Conservation (phyloP, 805 yeast species). For the Yarrowia keelungensis region DNA sequence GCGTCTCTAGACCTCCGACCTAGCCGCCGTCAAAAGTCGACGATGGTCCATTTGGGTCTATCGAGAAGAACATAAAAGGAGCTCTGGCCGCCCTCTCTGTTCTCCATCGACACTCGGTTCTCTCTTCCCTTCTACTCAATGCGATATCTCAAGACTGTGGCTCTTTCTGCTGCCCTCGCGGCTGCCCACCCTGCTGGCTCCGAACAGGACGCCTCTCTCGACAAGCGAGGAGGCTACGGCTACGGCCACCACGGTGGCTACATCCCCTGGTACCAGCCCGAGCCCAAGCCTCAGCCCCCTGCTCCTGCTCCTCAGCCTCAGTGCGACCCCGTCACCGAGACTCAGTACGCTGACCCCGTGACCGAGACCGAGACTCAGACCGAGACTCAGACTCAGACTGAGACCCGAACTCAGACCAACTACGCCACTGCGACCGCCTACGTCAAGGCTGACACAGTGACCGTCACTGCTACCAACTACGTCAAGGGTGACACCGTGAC, state of each 20-base stretch:
- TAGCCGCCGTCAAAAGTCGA: too few relatives aligned
- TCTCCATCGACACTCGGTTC: background rate
- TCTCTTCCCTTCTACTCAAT: background rate
- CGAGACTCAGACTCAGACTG: too few relatives aligned
- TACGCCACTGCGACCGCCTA: too few relatives aligned
- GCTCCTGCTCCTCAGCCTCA: too few relatives aligned
- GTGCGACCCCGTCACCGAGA: background rate
- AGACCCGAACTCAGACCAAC: too few relatives aligned
- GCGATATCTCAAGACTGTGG: background rate
- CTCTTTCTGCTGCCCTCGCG: conserved; percentile 5
- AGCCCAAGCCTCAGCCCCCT: too few relatives aligned
- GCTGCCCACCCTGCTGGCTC: conserved; percentile 2
- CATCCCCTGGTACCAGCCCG: too few relatives aligned
- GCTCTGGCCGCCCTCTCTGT: background rate
- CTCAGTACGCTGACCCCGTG: background rate
- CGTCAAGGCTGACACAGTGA: too few relatives aligned
- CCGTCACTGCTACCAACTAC: too few relatives aligned
- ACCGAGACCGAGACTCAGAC: background rate
- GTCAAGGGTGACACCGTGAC: background rate
- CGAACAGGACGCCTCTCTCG: background rate
- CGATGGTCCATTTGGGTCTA: too few relatives aligned
- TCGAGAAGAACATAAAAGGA: background rate
- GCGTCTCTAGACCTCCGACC: too few relatives aligned
- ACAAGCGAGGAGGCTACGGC: background rate
- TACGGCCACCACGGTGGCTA: too few relatives aligned